These are phyloP conservation scores for Pestalotiopsis sp. DNA, from an alignment of 2,329 filamentous ascomycete genomes.

Conservation along the genomic window DNA sequence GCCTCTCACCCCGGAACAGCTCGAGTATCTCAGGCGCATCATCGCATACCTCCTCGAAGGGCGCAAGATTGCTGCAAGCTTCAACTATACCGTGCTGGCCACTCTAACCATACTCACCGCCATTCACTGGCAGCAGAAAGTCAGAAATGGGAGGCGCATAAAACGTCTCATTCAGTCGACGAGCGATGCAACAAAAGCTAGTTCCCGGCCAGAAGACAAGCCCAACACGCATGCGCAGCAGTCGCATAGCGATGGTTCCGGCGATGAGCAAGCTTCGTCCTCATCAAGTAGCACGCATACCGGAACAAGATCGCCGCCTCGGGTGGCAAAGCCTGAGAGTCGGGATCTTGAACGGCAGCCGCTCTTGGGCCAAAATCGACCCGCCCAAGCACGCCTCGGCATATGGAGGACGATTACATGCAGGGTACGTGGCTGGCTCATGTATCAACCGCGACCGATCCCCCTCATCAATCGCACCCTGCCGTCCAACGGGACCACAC, in stretches of 20 bases:
- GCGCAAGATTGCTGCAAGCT: conserved; percentile 33
- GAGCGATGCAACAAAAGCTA: conserved; percentile 5
- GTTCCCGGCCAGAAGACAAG: neutral
- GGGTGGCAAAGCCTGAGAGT: conserved; percentile 23
- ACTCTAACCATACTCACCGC: conserved; percentile 30
- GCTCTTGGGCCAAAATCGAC: conserved; percentile 24
- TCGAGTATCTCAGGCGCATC: conserved; percentile 35
- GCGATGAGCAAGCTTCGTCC: conserved; percentile 24
- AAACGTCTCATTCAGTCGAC: neutral
- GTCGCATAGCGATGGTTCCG: neutral
- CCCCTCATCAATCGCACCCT: conserved; percentile 59
- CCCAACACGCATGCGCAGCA: neutral
- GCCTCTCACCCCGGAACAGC: conserved; percentile 32
- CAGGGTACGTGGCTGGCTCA: conserved; percentile 36
- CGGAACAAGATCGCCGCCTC: conserved; percentile 26
- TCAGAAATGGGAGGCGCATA: neutral
- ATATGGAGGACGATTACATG: conserved; percentile 8
- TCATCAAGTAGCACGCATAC: conserved; percentile 37
- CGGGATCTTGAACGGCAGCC: conserved; percentile 38
- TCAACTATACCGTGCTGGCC: conserved; percentile 35
- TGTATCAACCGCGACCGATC: conserved; percentile 60
- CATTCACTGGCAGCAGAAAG: conserved; percentile 24
- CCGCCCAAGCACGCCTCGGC: neutral
- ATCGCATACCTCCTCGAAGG: conserved; percentile 34
- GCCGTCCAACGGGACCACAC: conserved; percentile 58